Evolutionary conservation across 1,284 basidiomycete genomes (phyloP), one percentile per base, ranked within the genome.

Genomic region (Pascua guehoae): DNA sequence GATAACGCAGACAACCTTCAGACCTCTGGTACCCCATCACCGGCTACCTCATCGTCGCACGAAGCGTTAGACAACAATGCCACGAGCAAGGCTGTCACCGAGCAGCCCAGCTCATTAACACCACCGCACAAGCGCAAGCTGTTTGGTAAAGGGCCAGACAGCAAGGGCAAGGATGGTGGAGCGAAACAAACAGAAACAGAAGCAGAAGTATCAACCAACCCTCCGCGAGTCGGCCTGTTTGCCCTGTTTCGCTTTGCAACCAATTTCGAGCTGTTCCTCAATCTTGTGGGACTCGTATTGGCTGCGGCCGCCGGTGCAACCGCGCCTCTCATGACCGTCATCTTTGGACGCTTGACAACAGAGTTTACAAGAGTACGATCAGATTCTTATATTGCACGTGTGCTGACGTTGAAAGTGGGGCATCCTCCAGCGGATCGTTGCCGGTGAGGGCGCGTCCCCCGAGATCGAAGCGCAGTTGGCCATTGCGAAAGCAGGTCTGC

Each of bases 271-370:
- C 51, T 62, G 15, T 32, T 61, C 39, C 54, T 71, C 56, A 71
- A 77, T 57, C 41, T 72, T 18, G 18, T 73, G 44, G 75, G 74
- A 10, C 52, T 78, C 12, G 38, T 76, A 41, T 54, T 74, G 32
- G 73, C 74, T 2, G 66, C 66, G 15, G 63, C 64, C 5, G 72
- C 73, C 17, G 74, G 76, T 38, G 73, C 73, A 0, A 63, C 72
- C n/a, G 72, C 73, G 52, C 70, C 71, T 8, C 60, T 75, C 47
- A 75, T 76, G 73, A 74, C 73, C 2, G 58, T 77, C 39, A 75
- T 78, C 53, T 78, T 78, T 53, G 74, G 74, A 56, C 67, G 70
- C 56, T 61, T 78, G 3, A 75, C 75, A 8, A 71, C 67, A 2
- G 59, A 64, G 4, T 77, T 78, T 63, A 77, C 72, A 18, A 32